phyloP scores from a whole-genome alignment of 1,284 basidiomycete genomes.

The Cutaneotrichosporon sp. region DNA sequence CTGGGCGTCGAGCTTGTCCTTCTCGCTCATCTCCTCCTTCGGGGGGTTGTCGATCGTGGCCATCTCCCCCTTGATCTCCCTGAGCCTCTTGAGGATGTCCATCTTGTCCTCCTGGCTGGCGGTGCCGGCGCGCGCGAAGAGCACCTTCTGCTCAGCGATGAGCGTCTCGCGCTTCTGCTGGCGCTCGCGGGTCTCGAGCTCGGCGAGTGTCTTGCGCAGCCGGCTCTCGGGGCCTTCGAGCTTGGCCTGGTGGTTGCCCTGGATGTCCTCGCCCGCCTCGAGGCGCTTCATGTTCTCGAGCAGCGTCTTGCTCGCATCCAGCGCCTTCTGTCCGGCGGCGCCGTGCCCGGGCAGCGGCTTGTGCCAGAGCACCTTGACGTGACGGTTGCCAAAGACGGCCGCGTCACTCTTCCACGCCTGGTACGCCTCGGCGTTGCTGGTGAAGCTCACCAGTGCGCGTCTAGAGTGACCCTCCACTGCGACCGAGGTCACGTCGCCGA shows the following conservation, averaged over 20 bases:
- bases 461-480: conserved; percentile 78
- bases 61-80: conserved; percentile 80
- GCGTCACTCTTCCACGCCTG: conserved; percentile 90
- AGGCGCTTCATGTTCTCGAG: conserved; percentile 63
- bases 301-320: conserved; percentile 73
- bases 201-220: conserved; percentile 40
- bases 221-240: conserved; percentile 41
- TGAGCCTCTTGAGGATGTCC: conserved; percentile 71
- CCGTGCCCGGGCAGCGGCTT: conserved; percentile 85
- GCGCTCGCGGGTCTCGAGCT: conserved; percentile 59
- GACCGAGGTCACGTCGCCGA: conserved; percentile 90
- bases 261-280: conserved; percentile 32
- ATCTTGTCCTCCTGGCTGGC: conserved; percentile 68
- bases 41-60: conserved; percentile 54
- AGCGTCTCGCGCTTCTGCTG: conserved; percentile 77
- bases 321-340: conserved; percentile 67
- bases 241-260: conserved; percentile 34
- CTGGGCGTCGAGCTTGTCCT: conserved; percentile 53
- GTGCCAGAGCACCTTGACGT: conserved; percentile 95
- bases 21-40: conserved; percentile 43
- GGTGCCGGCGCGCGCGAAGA: conserved; percentile 71
- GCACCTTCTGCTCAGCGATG: conserved; percentile 84
- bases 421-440: conserved; percentile 79
- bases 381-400: conserved; percentile 88
- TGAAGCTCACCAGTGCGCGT: conserved; percentile 80